Conservation (phyloP, 805 yeast species). For the Kluyveromyces lactis region DNA sequence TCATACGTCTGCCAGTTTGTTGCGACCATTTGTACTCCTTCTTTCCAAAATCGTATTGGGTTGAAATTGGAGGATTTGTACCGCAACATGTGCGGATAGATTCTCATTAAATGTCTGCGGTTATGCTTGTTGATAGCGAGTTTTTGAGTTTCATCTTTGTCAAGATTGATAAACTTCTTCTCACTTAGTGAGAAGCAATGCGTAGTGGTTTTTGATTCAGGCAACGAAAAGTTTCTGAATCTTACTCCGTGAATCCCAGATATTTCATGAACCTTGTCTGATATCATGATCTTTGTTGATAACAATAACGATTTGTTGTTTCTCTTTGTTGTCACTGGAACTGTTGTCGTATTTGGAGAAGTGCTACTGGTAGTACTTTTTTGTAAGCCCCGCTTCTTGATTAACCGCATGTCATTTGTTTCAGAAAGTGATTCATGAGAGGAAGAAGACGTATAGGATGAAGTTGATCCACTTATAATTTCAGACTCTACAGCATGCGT, state of each 20-base stretch:
- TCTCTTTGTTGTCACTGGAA: slow-evolving; percentile 6
- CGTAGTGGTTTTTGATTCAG: slow-evolving; percentile 70
- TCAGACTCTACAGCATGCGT: slow-evolving; percentile 23
- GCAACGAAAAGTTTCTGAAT: slow-evolving; percentile 74
- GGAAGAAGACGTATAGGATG: slow-evolving; percentile 28
- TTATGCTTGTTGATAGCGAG: slow-evolving; percentile 70
- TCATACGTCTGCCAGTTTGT: slow-evolving; percentile 95
- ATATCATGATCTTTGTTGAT: slow-evolving; percentile 16
- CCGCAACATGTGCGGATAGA: slow-evolving; percentile 78
- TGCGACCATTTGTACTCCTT: slow-evolving; percentile 92
- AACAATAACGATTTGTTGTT: slow-evolving; percentile 29
- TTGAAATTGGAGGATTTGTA: slow-evolving; percentile 72
- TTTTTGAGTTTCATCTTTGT: slow-evolving; percentile 49
- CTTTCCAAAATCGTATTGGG: slow-evolving; percentile 73
- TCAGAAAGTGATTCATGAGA: slow-evolving; percentile 24
- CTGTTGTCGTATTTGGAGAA: background rate
- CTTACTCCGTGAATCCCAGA: slow-evolving; percentile 54
- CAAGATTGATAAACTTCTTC: slow-evolving; percentile 51
- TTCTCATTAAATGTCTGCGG: slow-evolving; percentile 62
- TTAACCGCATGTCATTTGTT: slow-evolving; percentile 5
- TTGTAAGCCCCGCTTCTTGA: background rate
- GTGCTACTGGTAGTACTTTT: background rate
- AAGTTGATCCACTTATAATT: slow-evolving; percentile 12
- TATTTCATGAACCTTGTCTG: slow-evolving; percentile 18
- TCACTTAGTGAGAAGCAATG: slow-evolving; percentile 89